Conservation (phyloP, 108 stramenopile genomes). For the Aurantiochytrium sp. region DNA sequence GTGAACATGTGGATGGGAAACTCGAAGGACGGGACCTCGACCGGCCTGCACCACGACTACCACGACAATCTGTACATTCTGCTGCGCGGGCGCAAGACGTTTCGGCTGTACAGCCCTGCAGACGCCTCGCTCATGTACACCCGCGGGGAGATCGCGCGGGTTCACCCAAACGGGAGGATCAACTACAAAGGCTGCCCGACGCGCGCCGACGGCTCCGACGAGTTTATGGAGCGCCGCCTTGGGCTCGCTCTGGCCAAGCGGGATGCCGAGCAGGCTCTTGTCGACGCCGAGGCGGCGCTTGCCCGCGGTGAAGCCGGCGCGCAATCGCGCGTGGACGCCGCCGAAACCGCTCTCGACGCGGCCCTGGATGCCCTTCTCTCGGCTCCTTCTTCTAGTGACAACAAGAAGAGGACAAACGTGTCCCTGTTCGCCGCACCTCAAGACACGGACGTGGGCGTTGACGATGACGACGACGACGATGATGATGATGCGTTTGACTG, state of each 20-base stretch:
- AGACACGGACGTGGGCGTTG: constrained; percentile 35
- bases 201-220: constrained; percentile 44
- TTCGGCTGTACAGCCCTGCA: constrained; percentile 71
- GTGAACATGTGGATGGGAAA: constrained; percentile 87
- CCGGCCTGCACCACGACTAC: constrained; percentile 95
- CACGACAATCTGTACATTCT: constrained; percentile 96
- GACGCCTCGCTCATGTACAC: constrained; percentile 66
- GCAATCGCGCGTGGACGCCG: constrained; percentile 49
- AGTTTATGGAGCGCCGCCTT: neutral
- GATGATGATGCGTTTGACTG: neutral
- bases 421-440: constrained; percentile 3
- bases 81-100: constrained; percentile 71
- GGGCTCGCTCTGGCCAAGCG: constrained; percentile 32
- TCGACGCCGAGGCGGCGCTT: constrained; percentile 55
- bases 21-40: constrained; percentile 14
- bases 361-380: constrained; percentile 69
- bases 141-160: constrained; percentile 57
- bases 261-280: constrained; percentile 44
- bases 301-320: constrained; percentile 57
- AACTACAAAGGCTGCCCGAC: constrained; percentile 60
- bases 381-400: constrained; percentile 54
- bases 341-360: constrained; percentile 63
- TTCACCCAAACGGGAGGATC: constrained; percentile 85
- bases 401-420: no score
- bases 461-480: constrained; percentile 33